phyloP scores from a whole-genome alignment of 1,284 basidiomycete species.

The Malassezia yamatoensis region DNA sequence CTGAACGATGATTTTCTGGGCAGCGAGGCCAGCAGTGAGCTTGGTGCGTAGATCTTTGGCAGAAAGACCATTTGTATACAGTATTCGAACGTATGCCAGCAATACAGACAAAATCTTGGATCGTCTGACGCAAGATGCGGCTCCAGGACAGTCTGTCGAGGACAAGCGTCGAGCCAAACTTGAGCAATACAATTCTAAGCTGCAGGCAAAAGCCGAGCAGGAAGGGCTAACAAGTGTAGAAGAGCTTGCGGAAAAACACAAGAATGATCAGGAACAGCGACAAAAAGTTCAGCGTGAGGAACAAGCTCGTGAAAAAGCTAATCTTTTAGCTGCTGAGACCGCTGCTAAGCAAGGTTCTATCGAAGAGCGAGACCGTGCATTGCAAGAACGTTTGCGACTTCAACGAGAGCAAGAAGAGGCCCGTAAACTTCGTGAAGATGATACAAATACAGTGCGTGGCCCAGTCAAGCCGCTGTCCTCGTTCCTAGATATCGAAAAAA shows the following conservation, averaged over 20 bases:
- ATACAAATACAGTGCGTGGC: constrained; percentile 3
- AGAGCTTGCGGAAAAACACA: constrained; percentile 25
- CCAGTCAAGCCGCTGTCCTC: constrained; percentile 24
- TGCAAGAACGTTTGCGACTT: constrained; percentile 4
- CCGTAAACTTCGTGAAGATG: constrained; percentile 15
- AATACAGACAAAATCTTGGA: constrained; percentile 3
- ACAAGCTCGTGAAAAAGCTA: not conserved
- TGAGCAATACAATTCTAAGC: constrained; percentile 33
- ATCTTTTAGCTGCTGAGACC: not conserved
- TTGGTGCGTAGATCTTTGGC: not conserved
- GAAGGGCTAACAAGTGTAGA: constrained; percentile 22
- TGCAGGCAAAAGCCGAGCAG: constrained; percentile 35
- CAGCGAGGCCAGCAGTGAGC: not conserved
- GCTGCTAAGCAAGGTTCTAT: constrained; percentile 15
- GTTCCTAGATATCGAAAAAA: constrained; percentile 36
- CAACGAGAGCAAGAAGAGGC: constrained; percentile 2
- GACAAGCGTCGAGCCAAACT: constrained; percentile 30
- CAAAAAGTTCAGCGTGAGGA: constrained; percentile 23
- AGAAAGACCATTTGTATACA: no score
- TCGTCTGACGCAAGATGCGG: not conserved
- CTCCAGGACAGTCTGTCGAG: constrained; percentile 5
- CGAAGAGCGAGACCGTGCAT: constrained; percentile 10
- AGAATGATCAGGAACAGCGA: constrained; percentile 20
- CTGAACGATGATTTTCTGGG: not conserved
- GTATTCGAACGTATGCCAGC: not conserved